These are phyloP conservation scores for Eucalyptus cladocalyx DNA, from an alignment of 345 rosid species.

Conservation along the genomic window DNA sequence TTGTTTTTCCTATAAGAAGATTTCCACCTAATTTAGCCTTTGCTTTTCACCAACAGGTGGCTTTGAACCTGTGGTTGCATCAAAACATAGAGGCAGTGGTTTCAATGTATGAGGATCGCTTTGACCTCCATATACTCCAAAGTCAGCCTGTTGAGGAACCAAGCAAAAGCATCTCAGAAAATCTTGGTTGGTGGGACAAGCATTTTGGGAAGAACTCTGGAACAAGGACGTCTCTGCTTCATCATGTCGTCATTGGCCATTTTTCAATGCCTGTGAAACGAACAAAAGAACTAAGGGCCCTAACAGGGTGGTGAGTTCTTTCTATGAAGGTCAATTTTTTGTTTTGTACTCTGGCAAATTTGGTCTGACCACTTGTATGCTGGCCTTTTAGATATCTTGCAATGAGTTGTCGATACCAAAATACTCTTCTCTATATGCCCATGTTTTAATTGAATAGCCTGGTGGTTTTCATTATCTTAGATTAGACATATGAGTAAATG, in stretches of 20 bases:
- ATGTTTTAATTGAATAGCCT: neutral
- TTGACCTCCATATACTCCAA: conserved; percentile 63
- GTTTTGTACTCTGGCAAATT: neutral
- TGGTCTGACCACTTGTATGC: neutral
- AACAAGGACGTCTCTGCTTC: conserved; percentile 16
- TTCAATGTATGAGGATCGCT: conserved; percentile 89
- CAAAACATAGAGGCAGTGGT: conserved; percentile 80
- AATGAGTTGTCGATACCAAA: neutral
- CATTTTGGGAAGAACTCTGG: conserved; percentile 20
- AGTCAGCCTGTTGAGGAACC: conserved; percentile 29
- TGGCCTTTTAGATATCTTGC: neutral
- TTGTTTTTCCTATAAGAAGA: neutral
- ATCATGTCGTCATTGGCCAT: conserved; percentile 29
- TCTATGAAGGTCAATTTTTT: neutral
- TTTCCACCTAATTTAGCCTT: neutral
- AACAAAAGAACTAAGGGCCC: conserved; percentile 75
- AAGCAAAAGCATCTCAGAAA: conserved; percentile 16
- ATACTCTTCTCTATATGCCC: neutral
- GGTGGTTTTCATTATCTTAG: neutral
- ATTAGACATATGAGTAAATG: neutral
- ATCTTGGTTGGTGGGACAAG: conserved; percentile 60
- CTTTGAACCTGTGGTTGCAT: conserved; percentile 81
- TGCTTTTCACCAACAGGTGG: conserved; percentile 36
- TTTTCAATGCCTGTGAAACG: conserved; percentile 65
- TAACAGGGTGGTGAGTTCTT: conserved; percentile 71